Conservation (phyloP, 1,284 basidiomycete species). For the Sanguinoderma infundibulare region DNA sequence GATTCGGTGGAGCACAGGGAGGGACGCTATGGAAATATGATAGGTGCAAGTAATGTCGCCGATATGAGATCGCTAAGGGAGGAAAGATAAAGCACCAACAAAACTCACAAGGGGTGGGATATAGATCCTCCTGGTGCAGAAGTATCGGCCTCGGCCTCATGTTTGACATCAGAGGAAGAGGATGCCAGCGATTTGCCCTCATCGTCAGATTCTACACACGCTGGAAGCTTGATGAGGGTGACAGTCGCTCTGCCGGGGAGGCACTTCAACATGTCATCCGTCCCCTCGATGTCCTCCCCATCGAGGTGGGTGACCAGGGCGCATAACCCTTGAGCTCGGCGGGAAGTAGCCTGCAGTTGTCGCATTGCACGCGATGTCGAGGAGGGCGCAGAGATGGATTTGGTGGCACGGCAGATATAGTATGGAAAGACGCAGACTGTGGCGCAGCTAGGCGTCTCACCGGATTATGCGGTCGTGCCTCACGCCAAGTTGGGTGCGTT, state of each 20-base stretch:
- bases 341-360: constrained; percentile 71
- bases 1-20: too few relatives aligned
- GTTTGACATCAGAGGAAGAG: too few relatives aligned
- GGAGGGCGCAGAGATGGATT: constrained; percentile 36
- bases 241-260: background rate
- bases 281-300: background rate
- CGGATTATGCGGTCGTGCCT: constrained; percentile 66
- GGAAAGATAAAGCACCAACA: too few relatives aligned
- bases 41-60: too few relatives aligned
- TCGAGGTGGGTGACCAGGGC: constrained; percentile 25
- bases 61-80: too few relatives aligned
- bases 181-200: too few relatives aligned
- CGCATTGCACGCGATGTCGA: constrained; percentile 46
- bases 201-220: too few relatives aligned
- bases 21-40: too few relatives aligned
- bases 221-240: background rate
- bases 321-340: constrained; percentile 68
- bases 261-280: background rate
- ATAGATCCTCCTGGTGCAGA: too few relatives aligned
- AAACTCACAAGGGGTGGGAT: too few relatives aligned
- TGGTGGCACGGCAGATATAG: constrained; percentile 51
- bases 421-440: constrained; percentile 63
- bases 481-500: constrained; percentile 55
- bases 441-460: constrained; percentile 65
- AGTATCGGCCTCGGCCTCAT: too few relatives aligned